A percentile compares a stretch with the other conserved stretches of the same genome.
Evolutionary conservation across 1,284 basidiomycete genomes (phyloP).

Genomic region (Naganishia cerealis): DNA sequence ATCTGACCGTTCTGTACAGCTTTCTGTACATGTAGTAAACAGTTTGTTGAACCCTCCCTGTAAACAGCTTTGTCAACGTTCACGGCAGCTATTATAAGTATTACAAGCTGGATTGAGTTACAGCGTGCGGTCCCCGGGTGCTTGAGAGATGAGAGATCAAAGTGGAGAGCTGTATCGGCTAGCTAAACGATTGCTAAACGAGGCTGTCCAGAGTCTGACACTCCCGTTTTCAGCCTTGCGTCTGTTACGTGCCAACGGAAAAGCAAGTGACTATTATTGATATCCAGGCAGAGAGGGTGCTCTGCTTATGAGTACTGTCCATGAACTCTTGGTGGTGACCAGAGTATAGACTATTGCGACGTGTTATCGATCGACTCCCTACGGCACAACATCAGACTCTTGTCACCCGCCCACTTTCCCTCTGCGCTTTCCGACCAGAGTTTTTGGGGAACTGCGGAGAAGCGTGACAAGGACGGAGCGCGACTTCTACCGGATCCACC

Average conservation of each 20-base stretch:
- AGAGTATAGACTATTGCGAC: not conserved
- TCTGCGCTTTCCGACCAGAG: not conserved
- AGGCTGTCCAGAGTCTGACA: not conserved
- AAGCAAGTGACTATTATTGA: not conserved
- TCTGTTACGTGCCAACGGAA: not conserved
- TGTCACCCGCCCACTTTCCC: not conserved
- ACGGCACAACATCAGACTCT: not conserved
- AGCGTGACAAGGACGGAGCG: constrained; percentile 24
- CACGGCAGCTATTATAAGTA: too few species aligned
- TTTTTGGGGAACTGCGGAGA: not conserved
- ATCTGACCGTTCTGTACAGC: too few species aligned
- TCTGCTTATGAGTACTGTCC: not conserved
- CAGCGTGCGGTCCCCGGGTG: too few species aligned
- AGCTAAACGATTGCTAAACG: too few species aligned
- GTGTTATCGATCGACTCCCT: not conserved
- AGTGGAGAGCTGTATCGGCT: too few species aligned
- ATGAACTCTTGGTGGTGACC: not conserved
- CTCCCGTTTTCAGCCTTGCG: not conserved
- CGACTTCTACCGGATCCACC: not conserved
- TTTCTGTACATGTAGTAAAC: too few species aligned
- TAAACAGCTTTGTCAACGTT: too few species aligned
- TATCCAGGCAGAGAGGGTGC: not conserved
- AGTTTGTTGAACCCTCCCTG: too few species aligned
- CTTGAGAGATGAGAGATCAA: too few species aligned
- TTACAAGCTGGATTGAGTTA: too few species aligned